Base-by-base conservation (phyloP, 148 eudicot genomes). In the Pharnaceum exiguum region DNA sequence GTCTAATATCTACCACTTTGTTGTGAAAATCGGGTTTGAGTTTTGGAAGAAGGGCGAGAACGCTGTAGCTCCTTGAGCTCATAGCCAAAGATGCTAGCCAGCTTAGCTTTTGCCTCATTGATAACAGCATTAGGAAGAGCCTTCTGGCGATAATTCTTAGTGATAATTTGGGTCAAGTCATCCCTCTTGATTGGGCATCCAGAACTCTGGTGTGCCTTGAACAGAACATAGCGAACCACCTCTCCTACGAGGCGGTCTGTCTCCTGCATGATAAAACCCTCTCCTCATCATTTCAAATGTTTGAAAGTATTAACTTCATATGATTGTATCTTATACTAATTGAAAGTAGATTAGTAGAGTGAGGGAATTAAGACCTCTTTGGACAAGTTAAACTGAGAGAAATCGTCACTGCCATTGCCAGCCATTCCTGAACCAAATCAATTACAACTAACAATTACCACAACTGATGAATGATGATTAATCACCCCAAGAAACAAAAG, bases 111-210 rank as follows among this genome's bases (percentile, higher is more conserved):
- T n/a, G 95, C 99, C 74, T 77, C 87, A 47, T 81, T 77, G 40
- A 93, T 89, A 10, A 89, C 79, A 55, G 68, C 75, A 79, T 86
- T 85, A 46, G 96, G 91, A 27, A 93, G 89, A 55, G 79, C 77
- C 27, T 89, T 76, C 43, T 82, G 90, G 39, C 76, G 66, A 57
- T 93, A 89, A 49, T 84, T 86, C 62, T 76, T 89, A 13, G 91
- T 78, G 47, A 93, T 60, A 36, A 88, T 62, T 62, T 81, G 95
- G 12, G 84, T 79, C 44, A 93, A 71, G 35, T 88, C 96, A 0
- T 86, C 95, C 73, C 96, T 83, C 53, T 85, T 93, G 16, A 93
- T 83, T 18, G 99, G 99, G 54, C 99, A 88, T 23, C 99, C 96
- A 22, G 78, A 77, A 65, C 69, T 89, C 57, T 93, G 95, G 32